Percentiles rank a stretch among this genome's conserved stretches.
These are phyloP conservation scores for Flaveria brownii DNA, from an alignment of 129 eudicot species.

Conservation along the genomic window DNA sequence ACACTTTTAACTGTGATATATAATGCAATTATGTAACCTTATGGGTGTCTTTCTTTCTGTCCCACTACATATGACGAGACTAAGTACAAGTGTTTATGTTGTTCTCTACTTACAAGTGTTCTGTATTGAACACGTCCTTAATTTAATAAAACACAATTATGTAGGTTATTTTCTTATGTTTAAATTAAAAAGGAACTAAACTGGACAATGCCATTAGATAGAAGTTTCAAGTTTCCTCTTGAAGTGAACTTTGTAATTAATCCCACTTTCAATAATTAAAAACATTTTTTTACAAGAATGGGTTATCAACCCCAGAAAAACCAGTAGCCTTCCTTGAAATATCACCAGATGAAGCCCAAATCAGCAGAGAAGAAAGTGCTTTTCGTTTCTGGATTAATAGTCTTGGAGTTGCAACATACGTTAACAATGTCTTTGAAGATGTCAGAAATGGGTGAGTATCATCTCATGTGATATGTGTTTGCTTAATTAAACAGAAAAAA, in stretches of 20 bases:
- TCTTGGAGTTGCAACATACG: conserved; percentile 74
- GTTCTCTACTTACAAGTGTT: background rate
- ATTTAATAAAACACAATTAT: background rate
- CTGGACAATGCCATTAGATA: too few relatives aligned
- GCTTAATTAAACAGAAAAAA: background rate
- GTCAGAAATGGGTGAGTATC: conserved; percentile 84
- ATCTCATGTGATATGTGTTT: conserved; percentile 13
- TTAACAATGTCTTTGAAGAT: conserved; percentile 92
- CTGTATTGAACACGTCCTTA: background rate
- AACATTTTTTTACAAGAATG: conserved; percentile 54
- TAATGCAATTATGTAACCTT: background rate
- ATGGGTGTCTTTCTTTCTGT: background rate
- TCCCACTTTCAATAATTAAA: conserved; percentile 9
- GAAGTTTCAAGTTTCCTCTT: background rate
- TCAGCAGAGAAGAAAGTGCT: conserved; percentile 84
- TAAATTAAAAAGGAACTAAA: background rate
- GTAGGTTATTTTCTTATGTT: too few relatives aligned
- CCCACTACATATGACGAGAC: background rate
- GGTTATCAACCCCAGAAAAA: conserved; percentile 82
- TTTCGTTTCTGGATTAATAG: conserved; percentile 97
- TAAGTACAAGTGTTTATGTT: background rate
- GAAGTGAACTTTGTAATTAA: background rate
- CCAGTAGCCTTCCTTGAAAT: conserved; percentile 83
- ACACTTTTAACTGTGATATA: background rate
- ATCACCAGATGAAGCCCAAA: conserved; percentile 74